These are phyloP conservation scores for Tremella mesenterica DNA, from an alignment of 768 basidiomycete genomes.

Conservation along the genomic window DNA sequence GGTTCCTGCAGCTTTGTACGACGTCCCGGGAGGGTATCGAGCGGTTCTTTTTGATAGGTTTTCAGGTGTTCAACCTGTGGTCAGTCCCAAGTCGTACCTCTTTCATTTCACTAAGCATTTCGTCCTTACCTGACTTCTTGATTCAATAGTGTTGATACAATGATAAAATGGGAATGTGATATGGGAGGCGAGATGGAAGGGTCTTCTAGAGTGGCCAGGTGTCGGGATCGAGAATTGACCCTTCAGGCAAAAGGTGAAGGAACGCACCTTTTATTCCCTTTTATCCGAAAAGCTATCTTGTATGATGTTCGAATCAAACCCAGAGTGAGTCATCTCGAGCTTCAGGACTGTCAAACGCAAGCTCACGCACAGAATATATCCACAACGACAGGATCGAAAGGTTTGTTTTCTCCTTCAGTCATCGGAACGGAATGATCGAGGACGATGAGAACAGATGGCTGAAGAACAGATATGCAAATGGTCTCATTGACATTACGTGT, in stretches of 20 bases:
- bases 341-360: not conserved
- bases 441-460: slow-evolving; percentile 6
- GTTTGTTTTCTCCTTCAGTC: slow-evolving; percentile 4
- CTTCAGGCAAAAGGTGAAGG: slow-evolving; percentile 77
- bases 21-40: slow-evolving; percentile 70
- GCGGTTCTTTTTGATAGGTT: slow-evolving; percentile 99
- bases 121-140: not conserved
- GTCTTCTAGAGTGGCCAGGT: not conserved
- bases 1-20: slow-evolving; percentile 53
- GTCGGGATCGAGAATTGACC: not conserved
- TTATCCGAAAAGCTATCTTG: slow-evolving; percentile 90
- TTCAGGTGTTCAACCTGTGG: slow-evolving; percentile 74
- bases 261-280: slow-evolving; percentile 90
- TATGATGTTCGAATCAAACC: slow-evolving; percentile 98
- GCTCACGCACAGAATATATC: slow-evolving; percentile 67
- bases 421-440: not conserved
- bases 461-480: slow-evolving; percentile 52
- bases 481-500: slow-evolving; percentile 87
- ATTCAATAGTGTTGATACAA: too few relatives aligned
- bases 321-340: slow-evolving; percentile 53
- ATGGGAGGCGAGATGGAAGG: not conserved
- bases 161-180: too few relatives aligned
- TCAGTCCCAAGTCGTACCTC: slow-evolving; percentile 39
- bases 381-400: slow-evolving; percentile 97
- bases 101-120: not conserved